Evolutionary conservation across 495 filamentous ascomycete species (phyloP).

Genomic region (Penicillium silybi): DNA sequence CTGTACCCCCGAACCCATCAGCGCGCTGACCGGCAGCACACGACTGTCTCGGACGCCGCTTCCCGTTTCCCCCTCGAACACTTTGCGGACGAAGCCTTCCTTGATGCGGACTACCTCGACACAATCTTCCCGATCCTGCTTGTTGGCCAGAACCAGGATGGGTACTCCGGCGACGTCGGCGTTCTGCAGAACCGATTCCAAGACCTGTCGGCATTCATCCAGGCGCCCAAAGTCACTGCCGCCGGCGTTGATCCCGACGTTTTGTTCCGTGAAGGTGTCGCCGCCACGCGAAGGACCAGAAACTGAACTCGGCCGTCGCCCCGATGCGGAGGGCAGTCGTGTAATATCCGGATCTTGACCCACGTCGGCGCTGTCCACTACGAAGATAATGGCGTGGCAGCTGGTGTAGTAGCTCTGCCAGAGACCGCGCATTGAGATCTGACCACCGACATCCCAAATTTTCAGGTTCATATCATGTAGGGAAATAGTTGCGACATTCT

Average conservation of each 20-base stretch:
- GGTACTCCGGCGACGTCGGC: slow-evolving; percentile 86
- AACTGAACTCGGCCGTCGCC: slow-evolving; percentile 29
- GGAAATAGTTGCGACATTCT: slow-evolving; percentile 88
- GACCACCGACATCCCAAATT: slow-evolving; percentile 97
- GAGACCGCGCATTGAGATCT: slow-evolving; percentile 79
- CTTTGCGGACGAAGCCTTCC: slow-evolving; percentile 87
- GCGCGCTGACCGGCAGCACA: slow-evolving; percentile 85
- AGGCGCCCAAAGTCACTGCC: slow-evolving; percentile 62
- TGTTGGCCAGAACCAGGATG: slow-evolving; percentile 89
- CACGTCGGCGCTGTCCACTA: slow-evolving; percentile 90
- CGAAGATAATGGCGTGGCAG: slow-evolving; percentile 95
- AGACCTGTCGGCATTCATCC: slow-evolving; percentile 81
- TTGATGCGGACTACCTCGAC: slow-evolving; percentile 96
- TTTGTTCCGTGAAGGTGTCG: slow-evolving; percentile 33
- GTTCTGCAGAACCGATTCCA: slow-evolving; percentile 80
- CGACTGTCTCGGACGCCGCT: slow-evolving; percentile 80
- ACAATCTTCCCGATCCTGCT: slow-evolving; percentile 96
- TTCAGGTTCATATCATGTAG: slow-evolving; percentile 92
- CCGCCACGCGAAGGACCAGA: slow-evolving; percentile 21
- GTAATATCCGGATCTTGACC: slow-evolving; percentile 64
- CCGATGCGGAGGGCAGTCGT: slow-evolving; percentile 22
- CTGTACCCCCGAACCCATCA: slow-evolving; percentile 85
- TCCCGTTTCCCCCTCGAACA: slow-evolving; percentile 91
- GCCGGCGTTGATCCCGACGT: slow-evolving; percentile 39
- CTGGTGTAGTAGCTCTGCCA: slow-evolving; percentile 95